phyloP scores from a whole-genome alignment of 148 eudicot species.

The Pouteria glomerata region DNA sequence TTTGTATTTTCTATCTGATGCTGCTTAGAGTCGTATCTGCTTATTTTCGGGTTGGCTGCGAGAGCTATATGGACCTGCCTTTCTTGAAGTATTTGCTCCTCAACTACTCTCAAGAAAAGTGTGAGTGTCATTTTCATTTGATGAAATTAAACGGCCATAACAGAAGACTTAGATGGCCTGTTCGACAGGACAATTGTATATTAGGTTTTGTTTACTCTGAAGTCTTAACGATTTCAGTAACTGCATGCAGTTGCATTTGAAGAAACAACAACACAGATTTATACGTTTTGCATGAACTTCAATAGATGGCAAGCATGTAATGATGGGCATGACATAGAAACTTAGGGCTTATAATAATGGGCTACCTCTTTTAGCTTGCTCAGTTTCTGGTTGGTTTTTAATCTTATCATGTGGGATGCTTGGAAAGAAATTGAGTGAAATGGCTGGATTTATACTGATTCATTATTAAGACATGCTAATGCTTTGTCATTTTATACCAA shows the following conservation, averaged over 20 bases:
- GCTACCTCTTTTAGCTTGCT: too few species aligned
- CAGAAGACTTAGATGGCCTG: background rate
- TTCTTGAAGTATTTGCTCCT: constrained; percentile 81
- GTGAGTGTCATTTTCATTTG: constrained; percentile 46
- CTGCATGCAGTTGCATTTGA: too few species aligned
- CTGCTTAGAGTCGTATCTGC: constrained; percentile 68
- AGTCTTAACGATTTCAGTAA: too few species aligned
- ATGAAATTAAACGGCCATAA: background rate
- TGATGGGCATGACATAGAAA: background rate
- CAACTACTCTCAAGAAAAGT: constrained; percentile 83
- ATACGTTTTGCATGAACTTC: too few species aligned
- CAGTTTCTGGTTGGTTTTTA: too few species aligned
- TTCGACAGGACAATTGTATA: background rate
- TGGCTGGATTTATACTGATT: background rate
- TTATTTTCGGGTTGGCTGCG: constrained; percentile 93
- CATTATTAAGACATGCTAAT: constrained; percentile 1
- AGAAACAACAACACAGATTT: too few species aligned
- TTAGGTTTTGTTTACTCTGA: background rate
- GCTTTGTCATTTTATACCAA: too few species aligned
- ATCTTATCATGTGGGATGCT: background rate
- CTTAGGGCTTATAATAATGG: background rate
- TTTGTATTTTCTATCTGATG: constrained; percentile 14
- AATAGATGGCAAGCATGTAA: background rate
- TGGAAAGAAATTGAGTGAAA: background rate
- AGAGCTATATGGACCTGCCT: constrained; percentile 78